These are phyloP conservation scores for Candida takata DNA, from an alignment of 805 yeast species.

Conservation along the genomic window DNA sequence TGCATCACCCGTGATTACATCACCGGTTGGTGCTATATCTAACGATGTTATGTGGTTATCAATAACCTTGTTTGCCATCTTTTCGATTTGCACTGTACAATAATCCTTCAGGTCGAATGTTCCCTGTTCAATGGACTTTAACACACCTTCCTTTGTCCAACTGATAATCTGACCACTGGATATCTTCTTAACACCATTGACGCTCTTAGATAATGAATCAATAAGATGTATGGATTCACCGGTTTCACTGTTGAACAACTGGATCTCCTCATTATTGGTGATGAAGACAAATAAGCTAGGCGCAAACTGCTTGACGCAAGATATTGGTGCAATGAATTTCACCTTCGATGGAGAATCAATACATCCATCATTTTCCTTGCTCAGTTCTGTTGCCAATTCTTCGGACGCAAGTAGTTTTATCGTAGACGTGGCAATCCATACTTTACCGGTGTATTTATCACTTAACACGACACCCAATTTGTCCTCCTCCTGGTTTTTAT, in stretches of 20 bases:
- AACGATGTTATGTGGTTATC: slow-evolving; percentile 36
- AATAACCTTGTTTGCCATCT: slow-evolving; percentile 26
- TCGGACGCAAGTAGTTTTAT: slow-evolving; percentile 14
- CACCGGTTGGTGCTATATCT: slow-evolving; percentile 26
- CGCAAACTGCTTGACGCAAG: slow-evolving; percentile 22
- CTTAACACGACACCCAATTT: slow-evolving; percentile 17
- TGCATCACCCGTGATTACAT: slow-evolving; percentile 41
- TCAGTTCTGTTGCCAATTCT: slow-evolving; percentile 22
- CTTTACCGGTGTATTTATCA: slow-evolving; percentile 13
- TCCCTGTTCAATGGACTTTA: slow-evolving; percentile 26
- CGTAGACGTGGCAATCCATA: slow-evolving; percentile 27
- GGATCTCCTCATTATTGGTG: slow-evolving; percentile 32
- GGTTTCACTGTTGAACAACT: slow-evolving; percentile 20
- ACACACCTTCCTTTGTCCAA: slow-evolving; percentile 37
- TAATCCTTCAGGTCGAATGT: slow-evolving; percentile 10
- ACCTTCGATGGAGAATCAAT: slow-evolving; percentile 26
- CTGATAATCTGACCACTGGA: slow-evolving; percentile 27
- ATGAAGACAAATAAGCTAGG: slow-evolving; percentile 27
- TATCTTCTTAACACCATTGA: slow-evolving; percentile 34
- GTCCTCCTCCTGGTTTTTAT: slow-evolving; percentile 4
- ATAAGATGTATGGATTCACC: slow-evolving; percentile 21
- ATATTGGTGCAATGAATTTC: slow-evolving; percentile 17
- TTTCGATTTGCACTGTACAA: slow-evolving; percentile 16
- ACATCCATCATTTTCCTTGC: slow-evolving; percentile 24
- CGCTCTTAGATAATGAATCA: slow-evolving; percentile 30